Evolutionary conservation across 805 yeast species (phyloP), one percentile per base, ranked within the genome.

Genomic region (Sungouiella thailandica): DNA sequence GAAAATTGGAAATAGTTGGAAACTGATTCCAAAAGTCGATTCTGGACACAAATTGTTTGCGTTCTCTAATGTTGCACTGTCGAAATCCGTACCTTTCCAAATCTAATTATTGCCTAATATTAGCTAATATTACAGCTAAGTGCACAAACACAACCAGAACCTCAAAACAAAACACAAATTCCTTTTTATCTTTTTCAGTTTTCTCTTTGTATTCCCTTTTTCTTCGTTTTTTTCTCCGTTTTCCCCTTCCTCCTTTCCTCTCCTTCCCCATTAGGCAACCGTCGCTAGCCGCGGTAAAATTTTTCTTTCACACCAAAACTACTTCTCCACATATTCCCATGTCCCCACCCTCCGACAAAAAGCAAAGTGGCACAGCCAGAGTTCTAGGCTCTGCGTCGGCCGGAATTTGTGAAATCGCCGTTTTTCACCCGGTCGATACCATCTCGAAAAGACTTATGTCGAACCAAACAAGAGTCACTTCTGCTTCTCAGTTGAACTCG

Each of bases 351-450:
- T 22, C 63, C 46, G 93, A 87, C 56, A 87, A 81, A 72, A 83
- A 83, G 60, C 89, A 90, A 65, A 80, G 95, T 30, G 97, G 86
- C 35, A 47, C 70, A 29, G 95, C 98, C 51, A 79, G 97, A 62
- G 81, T 90, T 27, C 71, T 93, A 29, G 98, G 98, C 29, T 90
- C 97, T n/a, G 98, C 97, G 12, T 74, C 95, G 14, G 98, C 99
- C 26, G 99, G 98, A 52, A 85, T 93, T 57, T 78, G 94, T 54
- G 99, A 93, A 66, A 83, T 93, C 49, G 95, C 83, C 36, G 94
- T 93, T 25, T 93, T 93, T 78, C 99, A 93, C 65, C 99, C 99
- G 14, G 96, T 93, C 23, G 99, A 93, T 66, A 93, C 99, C 32
- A 83, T 88, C 55, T 88, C 98, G 47, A 93, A 93, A 71, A 83